phyloP scores from a whole-genome alignment of 805 yeast genomes.

The Ogataea trehaloabstinens region DNA sequence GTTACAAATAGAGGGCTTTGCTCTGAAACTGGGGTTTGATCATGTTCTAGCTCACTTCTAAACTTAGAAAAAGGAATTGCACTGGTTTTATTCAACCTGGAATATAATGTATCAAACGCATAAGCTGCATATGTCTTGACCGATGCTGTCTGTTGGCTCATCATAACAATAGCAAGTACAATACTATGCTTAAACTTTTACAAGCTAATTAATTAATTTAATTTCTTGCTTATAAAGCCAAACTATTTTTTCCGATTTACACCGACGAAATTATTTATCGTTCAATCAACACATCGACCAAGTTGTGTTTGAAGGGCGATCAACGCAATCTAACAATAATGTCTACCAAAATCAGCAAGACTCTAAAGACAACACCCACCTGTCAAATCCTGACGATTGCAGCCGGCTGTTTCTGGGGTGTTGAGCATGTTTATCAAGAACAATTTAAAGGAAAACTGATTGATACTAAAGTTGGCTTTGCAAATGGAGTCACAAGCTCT shows the following conservation, averaged over 20 bases:
- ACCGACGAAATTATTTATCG: too few relatives aligned
- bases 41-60: slow-evolving; percentile 11
- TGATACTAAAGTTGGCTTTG: slow-evolving; percentile 85
- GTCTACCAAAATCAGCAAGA: slow-evolving; percentile 19
- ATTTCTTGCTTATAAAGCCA: too few relatives aligned
- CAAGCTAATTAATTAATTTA: too few relatives aligned
- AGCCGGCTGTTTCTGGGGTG: slow-evolving; percentile 85
- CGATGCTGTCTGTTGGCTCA: slow-evolving; percentile 13
- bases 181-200: background rate
- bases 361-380: slow-evolving; percentile 31
- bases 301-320: too few relatives aligned
- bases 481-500: slow-evolving; percentile 61
- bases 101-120: slow-evolving; percentile 39
- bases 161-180: background rate
- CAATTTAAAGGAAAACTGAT: slow-evolving; percentile 62
- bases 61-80: slow-evolving; percentile 14
- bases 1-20: slow-evolving; percentile 78
- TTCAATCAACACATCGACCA: too few relatives aligned
- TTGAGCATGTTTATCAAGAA: slow-evolving; percentile 77
- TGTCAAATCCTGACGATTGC: slow-evolving; percentile 56
- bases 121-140: slow-evolving; percentile 35
- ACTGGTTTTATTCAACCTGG: slow-evolving; percentile 23
- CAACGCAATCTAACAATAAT: too few relatives aligned
- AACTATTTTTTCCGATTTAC: too few relatives aligned
- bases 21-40: slow-evolving; percentile 11